These are phyloP conservation scores for Lactifluus subvellereus DNA, from an alignment of 768 basidiomycete species.

Conservation along the genomic window DNA sequence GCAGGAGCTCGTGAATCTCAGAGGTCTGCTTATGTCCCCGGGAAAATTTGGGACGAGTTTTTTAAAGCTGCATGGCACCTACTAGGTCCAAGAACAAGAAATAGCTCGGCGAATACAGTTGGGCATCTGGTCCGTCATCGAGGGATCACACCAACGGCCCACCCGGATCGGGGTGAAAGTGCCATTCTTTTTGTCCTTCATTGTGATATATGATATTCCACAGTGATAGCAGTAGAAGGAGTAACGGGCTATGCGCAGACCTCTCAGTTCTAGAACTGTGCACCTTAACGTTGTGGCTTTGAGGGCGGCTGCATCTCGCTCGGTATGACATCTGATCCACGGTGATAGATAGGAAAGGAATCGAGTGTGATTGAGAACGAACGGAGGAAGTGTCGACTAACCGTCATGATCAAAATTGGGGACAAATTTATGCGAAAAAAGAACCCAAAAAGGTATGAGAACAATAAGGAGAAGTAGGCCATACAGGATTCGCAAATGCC, in stretches of 20 bases:
- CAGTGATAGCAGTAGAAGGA: not conserved
- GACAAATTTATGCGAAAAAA: not conserved
- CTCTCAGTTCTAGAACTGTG: not conserved
- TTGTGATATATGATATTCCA: not conserved
- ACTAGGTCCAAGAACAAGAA: not conserved
- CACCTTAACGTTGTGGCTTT: not conserved
- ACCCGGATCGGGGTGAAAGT: not conserved
- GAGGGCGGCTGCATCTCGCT: not conserved
- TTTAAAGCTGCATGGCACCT: not conserved
- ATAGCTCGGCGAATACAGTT: not conserved
- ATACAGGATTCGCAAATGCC: not conserved
- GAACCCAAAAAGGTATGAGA: not conserved
- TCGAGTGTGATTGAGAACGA: not conserved
- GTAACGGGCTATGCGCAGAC: not conserved
- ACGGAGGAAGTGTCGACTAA: not conserved
- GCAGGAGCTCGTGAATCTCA: not conserved
- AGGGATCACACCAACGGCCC: not conserved
- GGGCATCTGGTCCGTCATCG: not conserved
- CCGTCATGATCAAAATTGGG: not conserved
- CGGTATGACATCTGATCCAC: not conserved
- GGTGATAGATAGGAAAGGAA: not conserved
- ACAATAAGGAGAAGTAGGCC: not conserved
- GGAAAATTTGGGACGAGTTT: not conserved
- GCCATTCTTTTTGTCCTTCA: not conserved
- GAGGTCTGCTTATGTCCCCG: not conserved